A percentile compares a stretch with the other conserved stretches of the same genome.
phyloP scores from a whole-genome alignment of 2,329 filamentous ascomycete species.

The Alternaria triticimaculans region DNA sequence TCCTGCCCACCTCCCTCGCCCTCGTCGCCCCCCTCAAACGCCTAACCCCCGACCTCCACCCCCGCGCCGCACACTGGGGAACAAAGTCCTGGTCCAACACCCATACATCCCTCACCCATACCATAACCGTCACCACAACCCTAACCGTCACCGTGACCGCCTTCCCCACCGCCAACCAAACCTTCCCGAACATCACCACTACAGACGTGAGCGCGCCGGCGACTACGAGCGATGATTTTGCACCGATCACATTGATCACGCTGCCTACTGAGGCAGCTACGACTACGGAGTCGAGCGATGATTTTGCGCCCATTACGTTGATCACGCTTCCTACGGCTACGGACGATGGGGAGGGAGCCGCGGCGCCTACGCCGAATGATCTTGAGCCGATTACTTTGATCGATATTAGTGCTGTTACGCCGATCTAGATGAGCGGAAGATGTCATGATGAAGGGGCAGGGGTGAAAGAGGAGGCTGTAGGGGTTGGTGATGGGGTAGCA shows the following conservation, averaged over 20 bases:
- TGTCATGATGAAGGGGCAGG: not conserved
- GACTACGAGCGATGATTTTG: not conserved
- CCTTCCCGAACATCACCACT: not conserved
- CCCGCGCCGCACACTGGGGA: not conserved
- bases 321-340: not conserved
- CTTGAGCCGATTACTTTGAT: slow-evolving; percentile 11
- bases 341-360: not conserved
- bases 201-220: not conserved
- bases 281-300: not conserved
- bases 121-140: not conserved
- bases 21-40: not conserved
- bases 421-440: not conserved
- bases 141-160: not conserved
- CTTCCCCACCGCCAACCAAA: not conserved
- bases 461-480: no score
- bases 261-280: not conserved
- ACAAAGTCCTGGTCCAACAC: not conserved
- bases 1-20: not conserved
- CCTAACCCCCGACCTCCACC: not conserved
- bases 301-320: slow-evolving; percentile 1
- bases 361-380: not conserved
- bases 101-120: not conserved
- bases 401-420: not conserved
- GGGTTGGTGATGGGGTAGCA: not conserved
- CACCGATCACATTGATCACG: slow-evolving; percentile 1